These are phyloP conservation scores for Pseudocercospora pini-densiflorae DNA, from an alignment of 2,329 filamentous ascomycete genomes.

Conservation along the genomic window DNA sequence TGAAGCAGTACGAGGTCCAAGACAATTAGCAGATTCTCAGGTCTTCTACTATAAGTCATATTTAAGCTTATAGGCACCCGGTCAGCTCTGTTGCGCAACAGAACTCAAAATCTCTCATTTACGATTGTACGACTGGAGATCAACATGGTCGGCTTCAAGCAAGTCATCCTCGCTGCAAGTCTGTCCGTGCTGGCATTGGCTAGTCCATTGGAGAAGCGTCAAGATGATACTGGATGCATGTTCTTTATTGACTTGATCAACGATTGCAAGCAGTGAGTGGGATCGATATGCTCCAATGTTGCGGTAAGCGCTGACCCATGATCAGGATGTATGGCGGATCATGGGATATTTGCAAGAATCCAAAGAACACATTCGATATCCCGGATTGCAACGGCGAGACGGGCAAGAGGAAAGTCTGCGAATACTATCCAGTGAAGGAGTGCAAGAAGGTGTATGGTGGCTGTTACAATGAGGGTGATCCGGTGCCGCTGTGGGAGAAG, in stretches of 20 bases:
- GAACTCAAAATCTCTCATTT: background rate
- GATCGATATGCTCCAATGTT: background rate
- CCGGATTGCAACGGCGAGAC: slow-evolving; percentile 17
- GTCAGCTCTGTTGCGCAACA: background rate
- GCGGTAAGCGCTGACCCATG: background rate
- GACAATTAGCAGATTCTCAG: background rate
- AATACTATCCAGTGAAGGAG: slow-evolving; percentile 9
- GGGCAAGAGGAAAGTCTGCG: slow-evolving; percentile 11
- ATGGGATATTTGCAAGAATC: slow-evolving; percentile 16
- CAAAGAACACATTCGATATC: slow-evolving; percentile 8
- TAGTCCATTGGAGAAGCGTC: background rate
- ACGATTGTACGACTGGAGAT: background rate
- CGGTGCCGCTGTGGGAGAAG: background rate
- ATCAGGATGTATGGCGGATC: slow-evolving; percentile 18
- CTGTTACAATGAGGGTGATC: slow-evolving; percentile 8
- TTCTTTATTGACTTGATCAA: slow-evolving; percentile 11
- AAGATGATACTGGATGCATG: background rate
- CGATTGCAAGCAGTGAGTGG: slow-evolving; percentile 13
- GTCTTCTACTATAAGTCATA: background rate
- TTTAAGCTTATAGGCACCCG: background rate
- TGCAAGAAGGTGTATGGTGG: slow-evolving; percentile 16
- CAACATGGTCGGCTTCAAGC: background rate
- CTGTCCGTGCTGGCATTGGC: background rate
- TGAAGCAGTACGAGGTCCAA: background rate
- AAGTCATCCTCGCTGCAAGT: background rate